phyloP scores from a whole-genome alignment of 2,329 filamentous ascomycete genomes.

The Sporothrix pseudoabietina region DNA sequence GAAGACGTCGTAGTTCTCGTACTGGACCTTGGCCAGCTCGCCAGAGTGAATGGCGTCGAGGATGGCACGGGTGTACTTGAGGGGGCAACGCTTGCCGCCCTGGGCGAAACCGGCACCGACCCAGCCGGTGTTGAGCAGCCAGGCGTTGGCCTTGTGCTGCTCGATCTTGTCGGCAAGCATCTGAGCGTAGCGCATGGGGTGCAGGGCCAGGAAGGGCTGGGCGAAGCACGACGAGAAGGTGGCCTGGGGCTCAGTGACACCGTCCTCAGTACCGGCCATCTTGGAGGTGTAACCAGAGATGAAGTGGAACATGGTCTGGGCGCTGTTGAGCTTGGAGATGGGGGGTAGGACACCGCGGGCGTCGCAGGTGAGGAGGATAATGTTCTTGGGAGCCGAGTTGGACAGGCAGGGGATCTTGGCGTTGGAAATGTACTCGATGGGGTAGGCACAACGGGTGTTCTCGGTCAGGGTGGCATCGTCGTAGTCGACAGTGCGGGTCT shows the following conservation, averaged over 20 bases:
- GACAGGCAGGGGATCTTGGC: constrained; percentile 97
- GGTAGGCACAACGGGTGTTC: constrained; percentile 93
- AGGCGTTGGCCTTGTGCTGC: constrained; percentile 91
- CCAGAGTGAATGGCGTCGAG: constrained; percentile 97
- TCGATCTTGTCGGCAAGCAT: constrained; percentile 99
- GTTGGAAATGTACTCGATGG: constrained; percentile 98
- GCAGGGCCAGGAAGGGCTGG: constrained; percentile 96
- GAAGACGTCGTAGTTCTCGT: constrained; percentile 94
- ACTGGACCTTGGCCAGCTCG: constrained; percentile 89
- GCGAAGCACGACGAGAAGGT: constrained; percentile 99
- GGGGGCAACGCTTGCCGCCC: constrained; percentile 92
- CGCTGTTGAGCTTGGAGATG: constrained; percentile 92
- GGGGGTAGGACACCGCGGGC: constrained; percentile 95
- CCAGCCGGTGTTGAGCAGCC: constrained; percentile 98
- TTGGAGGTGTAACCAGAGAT: constrained; percentile 99
- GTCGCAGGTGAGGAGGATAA: constrained; percentile 97
- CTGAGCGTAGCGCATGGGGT: constrained; percentile 98
- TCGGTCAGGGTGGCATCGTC: constrained; percentile 93
- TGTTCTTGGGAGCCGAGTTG: constrained; percentile 87
- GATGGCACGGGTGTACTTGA: constrained; percentile 98
- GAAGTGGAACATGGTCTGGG: constrained; percentile 99
- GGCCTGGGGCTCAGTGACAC: constrained; percentile 93
- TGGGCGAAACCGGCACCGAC: constrained; percentile 88
- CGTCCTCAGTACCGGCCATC: constrained; percentile 99
- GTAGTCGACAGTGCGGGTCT: constrained; percentile 89